Evolutionary conservation across 257 asterid genomes (phyloP).

Genomic region (Orobanche coerulescens): DNA sequence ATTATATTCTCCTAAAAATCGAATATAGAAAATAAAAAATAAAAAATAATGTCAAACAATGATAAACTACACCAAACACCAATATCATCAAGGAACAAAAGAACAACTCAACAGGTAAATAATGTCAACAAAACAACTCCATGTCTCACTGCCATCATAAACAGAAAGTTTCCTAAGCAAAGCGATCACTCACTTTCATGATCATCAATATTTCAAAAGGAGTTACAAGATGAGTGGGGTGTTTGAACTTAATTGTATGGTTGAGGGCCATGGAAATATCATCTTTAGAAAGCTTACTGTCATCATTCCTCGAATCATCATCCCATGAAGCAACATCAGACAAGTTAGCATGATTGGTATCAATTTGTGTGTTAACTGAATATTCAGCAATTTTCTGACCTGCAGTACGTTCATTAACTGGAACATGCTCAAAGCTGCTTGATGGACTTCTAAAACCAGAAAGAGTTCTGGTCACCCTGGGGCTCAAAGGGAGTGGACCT

Average conservation of each 20-base stretch:
- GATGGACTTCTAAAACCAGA: constrained; percentile 54
- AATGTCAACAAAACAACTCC: too few species aligned
- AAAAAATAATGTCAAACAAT: too few species aligned
- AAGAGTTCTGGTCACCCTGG: constrained; percentile 43
- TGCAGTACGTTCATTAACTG: constrained; percentile 30
- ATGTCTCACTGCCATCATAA: too few species aligned
- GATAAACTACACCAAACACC: too few species aligned
- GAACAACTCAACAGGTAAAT: too few species aligned
- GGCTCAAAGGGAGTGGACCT: constrained; percentile 53
- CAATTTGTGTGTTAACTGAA: constrained; percentile 59
- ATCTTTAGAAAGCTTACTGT: constrained; percentile 35
- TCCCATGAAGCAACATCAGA: constrained; percentile 44
- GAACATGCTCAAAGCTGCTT: constrained; percentile 33
- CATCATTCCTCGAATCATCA: constrained; percentile 38
- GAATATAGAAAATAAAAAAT: too few species aligned
- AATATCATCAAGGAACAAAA: too few species aligned
- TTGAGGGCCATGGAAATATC: constrained; percentile 41
- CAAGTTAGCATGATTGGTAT: constrained; percentile 27
- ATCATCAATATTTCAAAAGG: constrained; percentile 74
- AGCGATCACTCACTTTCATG: too few species aligned
- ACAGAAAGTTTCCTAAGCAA: too few species aligned
- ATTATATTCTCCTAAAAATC: too few species aligned
- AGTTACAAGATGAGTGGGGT: constrained; percentile 78
- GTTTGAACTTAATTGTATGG: constrained; percentile 51
- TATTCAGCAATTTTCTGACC: constrained; percentile 43